Base-by-base conservation (phyloP, 1,284 basidiomycete species). In the Sporisorium exsertum region DNA sequence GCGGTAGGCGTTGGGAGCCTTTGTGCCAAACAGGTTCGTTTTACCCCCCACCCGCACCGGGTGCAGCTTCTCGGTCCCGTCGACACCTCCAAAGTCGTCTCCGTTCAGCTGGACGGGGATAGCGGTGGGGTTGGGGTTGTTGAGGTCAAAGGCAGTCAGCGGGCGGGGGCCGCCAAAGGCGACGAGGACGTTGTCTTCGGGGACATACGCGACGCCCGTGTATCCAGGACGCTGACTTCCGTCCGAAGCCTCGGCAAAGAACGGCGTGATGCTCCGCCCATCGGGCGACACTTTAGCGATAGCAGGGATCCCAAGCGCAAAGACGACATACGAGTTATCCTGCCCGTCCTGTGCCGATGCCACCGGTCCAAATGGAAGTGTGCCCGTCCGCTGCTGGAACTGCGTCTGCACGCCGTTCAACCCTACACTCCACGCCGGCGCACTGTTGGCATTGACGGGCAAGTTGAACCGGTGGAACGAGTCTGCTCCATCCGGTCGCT, bases 311-410 rank as follows among this genome's bases (percentile, higher is more conserved):
- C 82, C 82, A 3, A 84, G 70, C 3, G 80, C 82, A 50, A 84
- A 84, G 18, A 79, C 77, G 24, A 84, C 78, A 67, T 84, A 84
- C 40, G 79, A 81, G 70, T 83, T 82, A 29, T 82, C 82, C 54
- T 77, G 68, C 16, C 29, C 56, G 64, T 83, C 82, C 63, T 83
- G 81, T 1, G 82, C 77, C 13, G 74, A 77, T n/a, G 69, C 82
- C 9, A 84, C 81, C 3, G 78, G 78, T 12, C 82, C 82, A 47
- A 83, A 84, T 0, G 82, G 82, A n/a, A 81, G 61, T 9, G 57
- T 72, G 22, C 82, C 82, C 16, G 33, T 50, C 51, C 62, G 29
- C 40, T 59, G 35, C 45, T 76, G 40, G 46, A 84, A 81, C 42
- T 72, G 52, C 8, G 55, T 58, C 68, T 84, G 82, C 2, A 83